These are phyloP conservation scores for Mucuna pruriens DNA, from an alignment of 306 rosid genomes.

Conservation along the genomic window DNA sequence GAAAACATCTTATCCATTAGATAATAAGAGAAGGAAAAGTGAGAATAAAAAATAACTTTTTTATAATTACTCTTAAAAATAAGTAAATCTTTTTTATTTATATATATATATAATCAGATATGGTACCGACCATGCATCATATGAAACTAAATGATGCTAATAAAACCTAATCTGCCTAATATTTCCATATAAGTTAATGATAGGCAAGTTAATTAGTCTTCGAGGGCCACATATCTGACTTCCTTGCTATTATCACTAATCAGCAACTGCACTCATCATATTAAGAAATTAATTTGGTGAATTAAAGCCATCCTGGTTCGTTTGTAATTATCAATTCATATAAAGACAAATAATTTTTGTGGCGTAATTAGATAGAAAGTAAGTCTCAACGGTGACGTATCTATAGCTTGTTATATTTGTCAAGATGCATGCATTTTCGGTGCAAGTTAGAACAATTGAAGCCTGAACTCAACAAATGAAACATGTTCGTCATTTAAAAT, in stretches of 20 bases:
- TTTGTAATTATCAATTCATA: slow-evolving; percentile 25
- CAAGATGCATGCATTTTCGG: slow-evolving; percentile 43
- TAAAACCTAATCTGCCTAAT: slow-evolving; percentile 48
- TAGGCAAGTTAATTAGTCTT: slow-evolving; percentile 35
- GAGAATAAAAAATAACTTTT: no score
- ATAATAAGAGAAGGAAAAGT: no score
- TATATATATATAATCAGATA: slow-evolving; percentile 17
- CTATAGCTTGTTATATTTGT: slow-evolving; percentile 37
- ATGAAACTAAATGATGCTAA: slow-evolving; percentile 34
- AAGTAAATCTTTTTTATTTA: no score
- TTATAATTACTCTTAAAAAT: no score
- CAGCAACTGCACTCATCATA: background rate
- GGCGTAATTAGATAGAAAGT: slow-evolving; percentile 51
- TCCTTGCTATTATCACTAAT: background rate
- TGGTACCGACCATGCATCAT: slow-evolving; percentile 68
- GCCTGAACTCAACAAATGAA: slow-evolving; percentile 24
- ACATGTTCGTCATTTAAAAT: background rate
- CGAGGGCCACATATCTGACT: slow-evolving; percentile 37
- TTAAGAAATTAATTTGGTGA: slow-evolving; percentile 4
- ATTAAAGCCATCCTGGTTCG: slow-evolving; percentile 12
- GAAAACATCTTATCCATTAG: no score
- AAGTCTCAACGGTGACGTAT: slow-evolving; percentile 49
- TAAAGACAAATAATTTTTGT: background rate
- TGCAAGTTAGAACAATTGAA: slow-evolving; percentile 36
- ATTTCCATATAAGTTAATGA: background rate